These are phyloP conservation scores for Euphrasia confusa DNA, from an alignment of 257 asterid genomes.

Conservation along the genomic window DNA sequence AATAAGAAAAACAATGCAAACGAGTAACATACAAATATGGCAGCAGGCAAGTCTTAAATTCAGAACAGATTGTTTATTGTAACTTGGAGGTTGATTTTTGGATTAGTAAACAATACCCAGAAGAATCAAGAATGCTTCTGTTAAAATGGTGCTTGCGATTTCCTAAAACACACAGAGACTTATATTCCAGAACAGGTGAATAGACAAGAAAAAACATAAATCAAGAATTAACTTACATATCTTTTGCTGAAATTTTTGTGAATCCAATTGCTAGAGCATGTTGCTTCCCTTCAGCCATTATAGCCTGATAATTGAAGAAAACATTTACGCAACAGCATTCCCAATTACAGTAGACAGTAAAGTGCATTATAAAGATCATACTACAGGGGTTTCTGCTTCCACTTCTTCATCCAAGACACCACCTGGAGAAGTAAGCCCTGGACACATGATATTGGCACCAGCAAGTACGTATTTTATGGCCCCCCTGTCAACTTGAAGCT, in stretches of 20 bases:
- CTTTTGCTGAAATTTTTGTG: slow-evolving; percentile 89
- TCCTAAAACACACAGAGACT: slow-evolving; percentile 7
- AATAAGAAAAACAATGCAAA: not conserved
- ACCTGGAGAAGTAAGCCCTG: slow-evolving; percentile 98
- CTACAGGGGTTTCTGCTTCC: slow-evolving; percentile 88
- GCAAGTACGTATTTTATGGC: slow-evolving; percentile 90
- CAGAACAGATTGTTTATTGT: slow-evolving; percentile 6
- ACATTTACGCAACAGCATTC: not conserved
- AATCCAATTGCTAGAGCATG: slow-evolving; percentile 99
- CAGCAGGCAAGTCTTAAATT: not conserved
- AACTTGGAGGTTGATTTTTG: not conserved
- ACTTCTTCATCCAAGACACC: slow-evolving; percentile 91
- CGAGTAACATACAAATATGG: slow-evolving; percentile 7
- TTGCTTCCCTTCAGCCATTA: slow-evolving; percentile 99
- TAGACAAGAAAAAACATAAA: not conserved
- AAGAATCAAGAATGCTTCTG: not conserved
- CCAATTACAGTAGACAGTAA: slow-evolving; percentile 22
- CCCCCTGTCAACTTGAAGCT: slow-evolving; percentile 95
- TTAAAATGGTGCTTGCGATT: slow-evolving; percentile 16
- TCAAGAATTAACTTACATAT: slow-evolving; percentile 65
- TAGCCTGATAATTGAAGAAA: slow-evolving; percentile 52
- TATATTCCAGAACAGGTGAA: not conserved
- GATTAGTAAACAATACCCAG: not conserved
- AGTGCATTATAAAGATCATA: slow-evolving; percentile 29
- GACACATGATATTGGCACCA: slow-evolving; percentile 99